These are phyloP conservation scores for Kodamaea restingae DNA, from an alignment of 805 yeast species.

Conservation along the genomic window DNA sequence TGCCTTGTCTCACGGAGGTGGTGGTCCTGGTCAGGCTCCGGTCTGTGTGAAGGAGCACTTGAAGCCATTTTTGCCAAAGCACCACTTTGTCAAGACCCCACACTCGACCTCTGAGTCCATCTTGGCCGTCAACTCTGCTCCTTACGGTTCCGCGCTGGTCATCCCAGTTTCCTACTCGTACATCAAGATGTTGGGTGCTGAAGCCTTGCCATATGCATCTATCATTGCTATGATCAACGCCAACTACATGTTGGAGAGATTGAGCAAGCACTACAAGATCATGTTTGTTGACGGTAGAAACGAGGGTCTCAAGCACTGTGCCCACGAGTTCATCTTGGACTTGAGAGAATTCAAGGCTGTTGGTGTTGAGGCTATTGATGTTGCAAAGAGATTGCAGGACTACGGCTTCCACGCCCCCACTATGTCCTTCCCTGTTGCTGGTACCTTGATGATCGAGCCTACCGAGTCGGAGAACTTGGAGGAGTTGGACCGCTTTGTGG, in stretches of 20 bases:
- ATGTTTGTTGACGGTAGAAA: constrained; percentile 61
- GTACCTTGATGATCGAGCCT: constrained; percentile 97
- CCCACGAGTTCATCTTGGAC: constrained; percentile 94
- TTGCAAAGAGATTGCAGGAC: constrained; percentile 95
- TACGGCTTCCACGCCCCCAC: constrained; percentile 99
- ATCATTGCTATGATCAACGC: constrained; percentile 91
- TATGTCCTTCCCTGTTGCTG: constrained; percentile 97
- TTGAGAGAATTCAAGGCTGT: constrained; percentile 73
- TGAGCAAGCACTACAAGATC: constrained; percentile 67
- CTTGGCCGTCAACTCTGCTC: constrained; percentile 83
- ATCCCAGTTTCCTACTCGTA: constrained; percentile 92
- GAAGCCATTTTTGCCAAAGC: constrained; percentile 77
- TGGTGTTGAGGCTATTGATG: constrained; percentile 92
- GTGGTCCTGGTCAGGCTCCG: constrained; percentile 99
- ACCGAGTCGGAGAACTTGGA: constrained; percentile 89
- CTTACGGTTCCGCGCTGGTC: constrained; percentile 92
- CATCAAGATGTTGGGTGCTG: constrained; percentile 88
- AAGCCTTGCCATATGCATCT: constrained; percentile 81
- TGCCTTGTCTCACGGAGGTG: constrained; percentile 98
- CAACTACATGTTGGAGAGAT: constrained; percentile 85
- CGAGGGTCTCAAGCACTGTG: constrained; percentile 69
- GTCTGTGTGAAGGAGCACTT: constrained; percentile 87
- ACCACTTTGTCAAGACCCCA: constrained; percentile 56
- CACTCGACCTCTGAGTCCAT: constrained; percentile 50
- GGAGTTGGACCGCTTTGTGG: constrained; percentile 88